These are phyloP conservation scores for Sonneratia caseolaris DNA, from an alignment of 345 rosid genomes.

Conservation along the genomic window DNA sequence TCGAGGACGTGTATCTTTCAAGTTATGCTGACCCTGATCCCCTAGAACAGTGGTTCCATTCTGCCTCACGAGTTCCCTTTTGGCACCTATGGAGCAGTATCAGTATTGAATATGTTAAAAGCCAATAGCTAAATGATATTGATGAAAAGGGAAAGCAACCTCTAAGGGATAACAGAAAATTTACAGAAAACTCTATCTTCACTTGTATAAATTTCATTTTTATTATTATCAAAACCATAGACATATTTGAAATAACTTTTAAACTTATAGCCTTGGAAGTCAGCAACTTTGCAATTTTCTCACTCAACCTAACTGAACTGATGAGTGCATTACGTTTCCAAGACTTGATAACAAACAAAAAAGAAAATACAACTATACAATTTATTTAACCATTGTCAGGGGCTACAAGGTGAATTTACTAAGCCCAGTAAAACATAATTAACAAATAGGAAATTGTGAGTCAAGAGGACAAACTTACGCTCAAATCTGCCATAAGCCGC, in stretches of 20 bases:
- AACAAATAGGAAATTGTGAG: background rate
- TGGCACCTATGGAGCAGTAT: constrained; percentile 39
- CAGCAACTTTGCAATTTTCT: background rate
- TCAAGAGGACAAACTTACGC: constrained; percentile 34
- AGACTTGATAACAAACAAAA: background rate
- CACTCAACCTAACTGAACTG: background rate
- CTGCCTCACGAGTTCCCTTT: constrained; percentile 61
- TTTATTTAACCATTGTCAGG: background rate
- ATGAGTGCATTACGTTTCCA: background rate
- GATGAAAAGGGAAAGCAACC: background rate
- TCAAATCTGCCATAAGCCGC: constrained; percentile 46
- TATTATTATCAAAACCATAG: background rate
- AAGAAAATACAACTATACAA: background rate
- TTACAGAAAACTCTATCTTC: background rate
- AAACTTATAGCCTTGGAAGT: background rate
- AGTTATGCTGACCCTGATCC: constrained; percentile 27
- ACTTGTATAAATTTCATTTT: background rate
- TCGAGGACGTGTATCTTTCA: constrained; percentile 34
- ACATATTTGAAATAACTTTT: background rate
- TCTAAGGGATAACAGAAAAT: background rate
- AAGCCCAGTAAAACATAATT: background rate
- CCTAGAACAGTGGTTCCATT: constrained; percentile 26
- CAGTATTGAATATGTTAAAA: background rate
- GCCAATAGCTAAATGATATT: background rate
- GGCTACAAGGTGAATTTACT: background rate